A percentile compares a stretch with the other conserved stretches of the same genome.
Evolutionary conservation across 2,329 filamentous ascomycete genomes (phyloP).

Genomic region (Microdochium paspali): DNA sequence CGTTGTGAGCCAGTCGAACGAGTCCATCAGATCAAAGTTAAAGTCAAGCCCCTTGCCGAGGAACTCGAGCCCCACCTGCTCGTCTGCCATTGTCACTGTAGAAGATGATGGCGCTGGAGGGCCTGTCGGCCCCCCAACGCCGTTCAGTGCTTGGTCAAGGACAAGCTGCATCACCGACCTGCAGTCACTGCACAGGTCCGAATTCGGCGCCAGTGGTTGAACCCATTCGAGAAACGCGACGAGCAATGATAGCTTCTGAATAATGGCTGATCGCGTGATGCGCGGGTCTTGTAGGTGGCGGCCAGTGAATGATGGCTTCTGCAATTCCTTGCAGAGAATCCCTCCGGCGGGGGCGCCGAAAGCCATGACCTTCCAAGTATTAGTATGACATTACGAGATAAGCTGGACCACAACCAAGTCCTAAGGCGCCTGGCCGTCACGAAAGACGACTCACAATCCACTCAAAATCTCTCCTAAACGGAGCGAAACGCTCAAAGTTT

Average conservation of each 20-base stretch:
- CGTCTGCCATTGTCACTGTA: not conserved
- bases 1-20: conserved; percentile 30
- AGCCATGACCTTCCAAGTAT: conserved; percentile 27
- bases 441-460: conserved; percentile 29
- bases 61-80: conserved; percentile 8
- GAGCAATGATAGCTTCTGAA: conserved; percentile 35
- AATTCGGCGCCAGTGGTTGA: conserved; percentile 30
- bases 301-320: conserved; percentile 23
- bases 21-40: conserved; percentile 32
- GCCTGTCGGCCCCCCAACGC: conserved; percentile 10
- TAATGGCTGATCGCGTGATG: conserved; percentile 30
- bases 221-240: conserved; percentile 39
- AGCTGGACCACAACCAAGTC: no score
- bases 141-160: conserved; percentile 35
- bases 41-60: conserved; percentile 21
- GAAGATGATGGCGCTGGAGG: conserved; percentile 17
- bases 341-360: conserved; percentile 34
- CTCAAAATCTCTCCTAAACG: conserved; percentile 33
- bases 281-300: conserved; percentile 17
- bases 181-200: conserved; percentile 29
- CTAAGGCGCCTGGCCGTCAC: no score
- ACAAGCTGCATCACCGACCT: conserved; percentile 32
- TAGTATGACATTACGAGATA: no score
- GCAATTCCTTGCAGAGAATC: conserved; percentile 33
- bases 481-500: conserved; percentile 32